Evolutionary conservation across 2,329 filamentous ascomycete species (phyloP).

Genomic region (Hymenoscyphus scutula): DNA sequence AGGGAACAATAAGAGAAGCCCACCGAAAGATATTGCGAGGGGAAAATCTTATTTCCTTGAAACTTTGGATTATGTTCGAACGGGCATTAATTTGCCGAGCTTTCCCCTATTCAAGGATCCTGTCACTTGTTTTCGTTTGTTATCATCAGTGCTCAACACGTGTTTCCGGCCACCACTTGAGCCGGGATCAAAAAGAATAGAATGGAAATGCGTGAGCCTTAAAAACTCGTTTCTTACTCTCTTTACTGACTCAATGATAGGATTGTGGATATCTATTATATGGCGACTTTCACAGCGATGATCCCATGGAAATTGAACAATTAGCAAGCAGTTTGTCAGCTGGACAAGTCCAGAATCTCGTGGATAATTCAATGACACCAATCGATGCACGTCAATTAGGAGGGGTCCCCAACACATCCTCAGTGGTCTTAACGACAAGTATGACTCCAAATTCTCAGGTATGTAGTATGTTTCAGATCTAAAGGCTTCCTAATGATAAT

Average conservation of each 20-base stretch:
- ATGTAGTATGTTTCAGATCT: too few species aligned
- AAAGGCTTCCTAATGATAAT: too few species aligned
- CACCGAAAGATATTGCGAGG: too few species aligned
- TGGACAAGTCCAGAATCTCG: background rate
- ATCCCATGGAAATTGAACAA: background rate
- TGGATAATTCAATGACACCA: background rate
- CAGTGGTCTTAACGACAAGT: background rate
- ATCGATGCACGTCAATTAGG: background rate
- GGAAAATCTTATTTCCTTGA: too few species aligned
- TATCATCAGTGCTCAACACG: background rate
- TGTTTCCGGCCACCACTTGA: background rate
- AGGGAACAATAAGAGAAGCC: too few species aligned
- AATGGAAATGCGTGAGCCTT: background rate
- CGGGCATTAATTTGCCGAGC: too few species aligned
- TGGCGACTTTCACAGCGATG: background rate
- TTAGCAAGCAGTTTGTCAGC: too few species aligned
- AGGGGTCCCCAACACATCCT: background rate
- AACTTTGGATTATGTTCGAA: too few species aligned
- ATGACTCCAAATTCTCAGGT: too few species aligned
- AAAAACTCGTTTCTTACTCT: background rate
- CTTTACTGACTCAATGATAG: background rate
- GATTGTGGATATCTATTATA: background rate
- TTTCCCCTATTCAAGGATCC: too few species aligned
- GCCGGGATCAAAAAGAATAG: background rate
- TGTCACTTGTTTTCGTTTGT: too few species aligned